A percentile compares a stretch with the other conserved stretches of the same genome.
These are phyloP conservation scores for Stenocarpella maydis DNA, from an alignment of 2,329 filamentous ascomycete genomes.

Conservation along the genomic window DNA sequence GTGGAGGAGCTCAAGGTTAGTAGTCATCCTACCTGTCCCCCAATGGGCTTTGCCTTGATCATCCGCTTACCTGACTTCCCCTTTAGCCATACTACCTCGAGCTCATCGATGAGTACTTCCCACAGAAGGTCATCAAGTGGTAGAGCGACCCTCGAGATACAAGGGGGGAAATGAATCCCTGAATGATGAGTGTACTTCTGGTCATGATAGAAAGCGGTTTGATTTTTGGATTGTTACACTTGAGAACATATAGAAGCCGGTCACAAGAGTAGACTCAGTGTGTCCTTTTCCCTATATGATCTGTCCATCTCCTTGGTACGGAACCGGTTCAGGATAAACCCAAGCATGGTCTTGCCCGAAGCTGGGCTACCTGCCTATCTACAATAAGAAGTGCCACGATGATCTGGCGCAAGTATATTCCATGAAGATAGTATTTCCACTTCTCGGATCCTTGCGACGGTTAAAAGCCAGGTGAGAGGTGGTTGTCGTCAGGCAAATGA, in stretches of 20 bases:
- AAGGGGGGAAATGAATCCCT: background rate
- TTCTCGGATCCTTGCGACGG: too few relatives aligned
- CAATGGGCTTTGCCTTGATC: background rate
- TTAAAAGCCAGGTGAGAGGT: too few relatives aligned
- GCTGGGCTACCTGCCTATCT: background rate
- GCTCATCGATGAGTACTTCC: conserved; percentile 79
- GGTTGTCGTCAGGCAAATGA: too few relatives aligned
- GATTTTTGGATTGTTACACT: conserved; percentile 4
- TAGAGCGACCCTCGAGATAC: conserved; percentile 46
- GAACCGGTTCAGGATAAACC: background rate
- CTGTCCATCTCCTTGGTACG: conserved; percentile 9
- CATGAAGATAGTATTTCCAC: background rate
- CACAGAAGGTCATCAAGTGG: conserved; percentile 74
- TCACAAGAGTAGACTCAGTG: background rate
- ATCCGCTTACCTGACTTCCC: background rate
- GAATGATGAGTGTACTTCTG: conserved; percentile 7
- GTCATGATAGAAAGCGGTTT: conserved; percentile 26
- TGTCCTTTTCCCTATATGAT: background rate
- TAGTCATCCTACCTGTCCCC: conserved; percentile 11
- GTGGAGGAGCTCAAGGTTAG: conserved; percentile 77
- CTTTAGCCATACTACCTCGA: conserved; percentile 74
- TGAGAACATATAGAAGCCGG: conserved; percentile 1
- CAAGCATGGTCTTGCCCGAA: background rate
- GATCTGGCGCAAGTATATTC: background rate
- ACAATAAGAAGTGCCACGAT: background rate